These are phyloP conservation scores for Mycosphaerelloides madeirae DNA, from an alignment of 2,329 filamentous ascomycete genomes.

Conservation along the genomic window DNA sequence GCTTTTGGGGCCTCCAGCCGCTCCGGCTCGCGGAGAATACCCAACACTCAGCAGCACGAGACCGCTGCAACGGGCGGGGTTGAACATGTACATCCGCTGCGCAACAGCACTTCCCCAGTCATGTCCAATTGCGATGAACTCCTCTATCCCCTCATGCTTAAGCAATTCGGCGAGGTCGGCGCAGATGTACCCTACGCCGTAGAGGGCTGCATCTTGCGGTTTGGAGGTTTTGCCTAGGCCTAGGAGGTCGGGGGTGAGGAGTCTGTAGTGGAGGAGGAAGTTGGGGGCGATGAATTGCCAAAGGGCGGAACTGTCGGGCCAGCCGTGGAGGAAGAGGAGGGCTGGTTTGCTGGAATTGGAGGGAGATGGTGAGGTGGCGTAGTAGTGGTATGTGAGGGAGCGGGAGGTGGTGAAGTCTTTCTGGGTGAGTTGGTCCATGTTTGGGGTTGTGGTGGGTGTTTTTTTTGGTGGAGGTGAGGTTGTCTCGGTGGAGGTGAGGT, in stretches of 20 bases:
- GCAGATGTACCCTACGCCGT: constrained; percentile 32
- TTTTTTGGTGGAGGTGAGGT: too few species aligned
- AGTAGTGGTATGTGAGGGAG: constrained; percentile 39
- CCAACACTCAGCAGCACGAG: constrained; percentile 40
- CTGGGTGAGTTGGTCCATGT: constrained; percentile 12
- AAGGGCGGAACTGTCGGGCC: constrained; percentile 43
- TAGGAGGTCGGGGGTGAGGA: constrained; percentile 35
- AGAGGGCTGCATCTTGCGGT: constrained; percentile 34
- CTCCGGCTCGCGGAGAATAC: constrained; percentile 30
- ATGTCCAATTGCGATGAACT: constrained; percentile 3
- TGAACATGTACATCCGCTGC: constrained; percentile 39
- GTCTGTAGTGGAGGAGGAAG: constrained; percentile 36
- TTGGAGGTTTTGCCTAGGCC: constrained; percentile 38
- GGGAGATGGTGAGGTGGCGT: constrained; percentile 23
- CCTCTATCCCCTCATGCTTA: constrained; percentile 28
- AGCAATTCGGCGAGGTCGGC: constrained; percentile 39
- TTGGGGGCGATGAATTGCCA: constrained; percentile 40
- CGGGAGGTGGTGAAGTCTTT: constrained; percentile 10
- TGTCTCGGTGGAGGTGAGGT: too few species aligned
- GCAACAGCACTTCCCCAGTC: constrained; percentile 35
- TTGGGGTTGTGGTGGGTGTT: not conserved
- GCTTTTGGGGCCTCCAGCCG: constrained; percentile 33
- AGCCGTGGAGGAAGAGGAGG: constrained; percentile 45
- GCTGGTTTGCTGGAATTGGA: constrained; percentile 27
- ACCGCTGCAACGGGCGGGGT: constrained; percentile 37